Evolutionary conservation across 345 rosid species (phyloP), one percentile per base, ranked within the genome.

Genomic region (Syzygium jambos): DNA sequence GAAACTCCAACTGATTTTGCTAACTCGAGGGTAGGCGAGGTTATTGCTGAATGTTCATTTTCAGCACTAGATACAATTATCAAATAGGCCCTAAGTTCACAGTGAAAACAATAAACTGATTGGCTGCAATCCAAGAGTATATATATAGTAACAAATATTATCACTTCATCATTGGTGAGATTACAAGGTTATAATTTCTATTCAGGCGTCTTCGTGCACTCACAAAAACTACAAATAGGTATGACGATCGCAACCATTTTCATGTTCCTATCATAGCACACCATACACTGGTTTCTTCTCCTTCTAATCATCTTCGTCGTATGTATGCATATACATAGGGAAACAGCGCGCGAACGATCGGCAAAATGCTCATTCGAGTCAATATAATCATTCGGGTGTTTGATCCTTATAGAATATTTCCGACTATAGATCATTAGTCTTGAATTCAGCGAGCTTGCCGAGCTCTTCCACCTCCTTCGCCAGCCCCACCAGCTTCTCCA

Each of bases 401-500:
- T 3, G 78, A 34, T 68, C 78, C 46, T 34, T 4, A 68, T 34
- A 34, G 21, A 34, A 68, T 68, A 68, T 68, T 30, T 68, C 78
- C 46, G 49, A 38, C 80, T 73, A 73, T 14, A 19, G 25, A 34
- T 73, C 49, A 19, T 73, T 38, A 73, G 49, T 38, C 82, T 53
- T 85, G 87, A 94, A 93, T 73, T 86, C 86, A 25, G 94, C 95
- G 85, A 89, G 89, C 34, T 92, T 86, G 68, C 94, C 98, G 17
- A 95, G 95, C 85, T 93, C 90, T 41, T 93, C 93, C 41, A 93
- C 95, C 77, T 93, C 91, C 85, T 92, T 93, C 11, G 92, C 89
- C 89, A 94, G 89, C 29, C 87, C 92, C 92, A 93, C 94, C 87
- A 92, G 84, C 88, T 93, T 94, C 85, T 93, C 93, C n/a, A 90